Conservation (phyloP, 2,329 filamentous ascomycete genomes). For the Diplodia intermedia region DNA sequence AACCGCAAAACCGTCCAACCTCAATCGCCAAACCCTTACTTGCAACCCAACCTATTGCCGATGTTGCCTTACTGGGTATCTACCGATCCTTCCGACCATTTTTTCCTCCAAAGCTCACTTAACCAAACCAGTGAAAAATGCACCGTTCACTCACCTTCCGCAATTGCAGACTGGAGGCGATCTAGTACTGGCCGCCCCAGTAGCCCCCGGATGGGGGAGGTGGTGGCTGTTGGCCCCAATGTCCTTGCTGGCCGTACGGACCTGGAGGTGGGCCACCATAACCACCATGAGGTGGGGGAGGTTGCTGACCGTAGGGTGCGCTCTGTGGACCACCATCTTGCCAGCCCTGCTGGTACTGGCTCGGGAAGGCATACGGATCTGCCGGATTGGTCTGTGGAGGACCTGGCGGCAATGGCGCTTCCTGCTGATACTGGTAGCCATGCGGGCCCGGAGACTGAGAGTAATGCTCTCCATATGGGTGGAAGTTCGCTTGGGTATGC, state of each 20-base stretch:
- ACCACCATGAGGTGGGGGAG: slow-evolving; percentile 24
- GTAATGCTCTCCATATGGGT: slow-evolving; percentile 15
- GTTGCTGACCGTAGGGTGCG: slow-evolving; percentile 7
- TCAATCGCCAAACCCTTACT: neutral
- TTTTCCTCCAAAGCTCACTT: neutral
- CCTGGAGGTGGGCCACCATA: slow-evolving; percentile 7
- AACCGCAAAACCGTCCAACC: neutral
- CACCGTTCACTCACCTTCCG: neutral
- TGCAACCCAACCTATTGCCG: neutral
- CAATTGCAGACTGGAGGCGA: neutral
- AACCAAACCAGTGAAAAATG: neutral
- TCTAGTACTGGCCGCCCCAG: slow-evolving; percentile 32
- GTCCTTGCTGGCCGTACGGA: slow-evolving; percentile 20
- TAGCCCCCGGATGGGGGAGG: slow-evolving; percentile 28
- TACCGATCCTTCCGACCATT: neutral
- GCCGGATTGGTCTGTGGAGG: slow-evolving; percentile 26
- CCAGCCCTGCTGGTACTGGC: slow-evolving; percentile 31
- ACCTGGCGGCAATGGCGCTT: slow-evolving; percentile 29
- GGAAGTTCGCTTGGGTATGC: slow-evolving; percentile 5
- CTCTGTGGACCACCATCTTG: slow-evolving; percentile 2
- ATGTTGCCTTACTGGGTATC: slow-evolving; percentile 9
- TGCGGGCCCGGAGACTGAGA: slow-evolving; percentile 11
- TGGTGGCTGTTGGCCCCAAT: slow-evolving; percentile 29
- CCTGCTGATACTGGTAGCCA: slow-evolving; percentile 29
- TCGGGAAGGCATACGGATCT: slow-evolving; percentile 28